Conservation (phyloP, 371 early-diverging fungal species). For the Mortierella sp. region DNA sequence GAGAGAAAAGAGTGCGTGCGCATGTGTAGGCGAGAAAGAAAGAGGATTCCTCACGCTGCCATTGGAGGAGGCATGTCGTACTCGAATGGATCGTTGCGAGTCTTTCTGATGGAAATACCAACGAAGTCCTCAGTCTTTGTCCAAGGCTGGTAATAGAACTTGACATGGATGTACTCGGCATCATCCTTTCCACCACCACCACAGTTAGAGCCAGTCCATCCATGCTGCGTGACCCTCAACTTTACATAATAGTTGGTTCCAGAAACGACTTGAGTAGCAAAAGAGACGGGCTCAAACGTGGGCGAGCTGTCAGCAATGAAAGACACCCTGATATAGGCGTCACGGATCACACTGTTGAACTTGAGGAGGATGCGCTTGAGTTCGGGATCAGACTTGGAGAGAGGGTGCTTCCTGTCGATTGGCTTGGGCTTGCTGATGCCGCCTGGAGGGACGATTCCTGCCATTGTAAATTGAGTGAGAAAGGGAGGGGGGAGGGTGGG, state of each 20-base stretch:
- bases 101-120: constrained; percentile 17
- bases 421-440: constrained; percentile 17
- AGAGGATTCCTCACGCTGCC: background rate
- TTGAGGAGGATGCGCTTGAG: constrained; percentile 19
- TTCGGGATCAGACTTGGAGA: constrained; percentile 12
- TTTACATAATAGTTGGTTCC: constrained; percentile 42
- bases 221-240: constrained; percentile 19
- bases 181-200: background rate
- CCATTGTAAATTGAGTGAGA: background rate
- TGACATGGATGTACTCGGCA: constrained; percentile 34
- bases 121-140: constrained; percentile 17
- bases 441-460: constrained; percentile 7
- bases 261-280: constrained; percentile 36
- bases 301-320: background rate
- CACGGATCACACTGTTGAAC: constrained; percentile 3
- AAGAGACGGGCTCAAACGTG: constrained; percentile 24
- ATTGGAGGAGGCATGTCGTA: constrained; percentile 9
- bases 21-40: no score
- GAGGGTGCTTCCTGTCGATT: constrained; percentile 31
- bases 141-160: constrained; percentile 36
- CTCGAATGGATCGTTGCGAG: constrained; percentile 6
- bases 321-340: constrained; percentile 7
- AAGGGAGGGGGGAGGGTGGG: background rate
- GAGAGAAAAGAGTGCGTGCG: background rate
- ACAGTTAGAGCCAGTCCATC: background rate